A percentile compares a stretch with the other conserved stretches of the same genome.
These are phyloP conservation scores for Phalaenopsis aphrodite DNA, from an alignment of 106 monocot genomes.

Conservation along the genomic window DNA sequence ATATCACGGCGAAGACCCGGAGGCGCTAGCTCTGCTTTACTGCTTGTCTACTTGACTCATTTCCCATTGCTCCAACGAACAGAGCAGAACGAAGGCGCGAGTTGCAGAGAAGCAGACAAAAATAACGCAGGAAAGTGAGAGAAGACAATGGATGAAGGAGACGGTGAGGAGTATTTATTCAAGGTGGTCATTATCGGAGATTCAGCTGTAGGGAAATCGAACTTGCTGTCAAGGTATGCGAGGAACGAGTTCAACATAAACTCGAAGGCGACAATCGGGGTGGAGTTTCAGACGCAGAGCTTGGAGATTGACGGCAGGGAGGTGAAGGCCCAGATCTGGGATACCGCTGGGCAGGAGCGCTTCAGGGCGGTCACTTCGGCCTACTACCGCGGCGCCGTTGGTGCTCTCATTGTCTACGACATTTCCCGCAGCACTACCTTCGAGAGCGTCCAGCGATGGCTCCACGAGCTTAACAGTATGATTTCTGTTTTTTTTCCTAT, in stretches of 20 bases:
- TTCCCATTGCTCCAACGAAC: not conserved
- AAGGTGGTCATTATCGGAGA: conserved; percentile 43
- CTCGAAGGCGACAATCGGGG: conserved; percentile 61
- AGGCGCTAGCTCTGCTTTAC: not conserved
- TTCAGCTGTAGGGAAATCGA: conserved; percentile 28
- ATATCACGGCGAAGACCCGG: not conserved
- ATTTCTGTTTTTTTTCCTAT: not conserved
- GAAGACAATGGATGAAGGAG: conserved; percentile 7
- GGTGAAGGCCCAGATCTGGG: conserved; percentile 72
- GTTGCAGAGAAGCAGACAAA: not conserved
- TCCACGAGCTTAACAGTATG: conserved; percentile 21
- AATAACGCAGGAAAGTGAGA: not conserved
- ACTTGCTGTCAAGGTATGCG: conserved; percentile 29
- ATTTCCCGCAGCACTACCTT: conserved; percentile 63
- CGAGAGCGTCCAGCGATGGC: conserved; percentile 43
- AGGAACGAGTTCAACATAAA: conserved; percentile 58
- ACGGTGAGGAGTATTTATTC: conserved; percentile 31
- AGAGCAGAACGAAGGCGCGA: not conserved
- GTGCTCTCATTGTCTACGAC: conserved; percentile 68
- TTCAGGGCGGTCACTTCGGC: conserved; percentile 33
- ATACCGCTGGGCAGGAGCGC: conserved; percentile 64
- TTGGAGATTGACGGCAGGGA: conserved; percentile 31
- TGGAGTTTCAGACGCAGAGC: conserved; percentile 60
- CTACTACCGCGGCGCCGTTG: conserved; percentile 55
- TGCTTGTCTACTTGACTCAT: not conserved